phyloP scores from a whole-genome alignment of 345 rosid genomes.

The Acer negundo region DNA sequence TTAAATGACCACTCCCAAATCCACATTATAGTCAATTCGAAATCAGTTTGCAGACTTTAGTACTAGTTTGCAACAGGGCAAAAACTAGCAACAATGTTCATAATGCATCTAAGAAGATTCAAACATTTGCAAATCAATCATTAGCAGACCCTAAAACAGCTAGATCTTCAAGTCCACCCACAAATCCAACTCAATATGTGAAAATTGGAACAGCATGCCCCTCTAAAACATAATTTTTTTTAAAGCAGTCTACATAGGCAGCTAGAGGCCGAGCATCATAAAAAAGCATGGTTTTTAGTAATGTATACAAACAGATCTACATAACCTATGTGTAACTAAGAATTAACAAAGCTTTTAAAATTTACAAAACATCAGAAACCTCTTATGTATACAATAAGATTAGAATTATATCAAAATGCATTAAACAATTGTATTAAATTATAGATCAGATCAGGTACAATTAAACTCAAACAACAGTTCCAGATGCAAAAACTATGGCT shows the following conservation, averaged over 20 bases:
- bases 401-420: background rate
- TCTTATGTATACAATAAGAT: background rate
- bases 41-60: background rate
- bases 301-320: background rate
- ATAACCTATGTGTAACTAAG: background rate
- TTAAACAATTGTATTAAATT: background rate
- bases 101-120: background rate
- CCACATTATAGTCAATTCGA: background rate
- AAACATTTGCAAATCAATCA: background rate
- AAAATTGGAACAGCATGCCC: background rate
- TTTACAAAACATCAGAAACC: background rate
- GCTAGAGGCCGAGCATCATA: background rate
- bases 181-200: background rate
- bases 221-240: background rate
- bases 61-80: background rate
- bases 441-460: background rate
- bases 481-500: conserved; percentile 21
- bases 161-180: conserved; percentile 12
- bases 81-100: background rate
- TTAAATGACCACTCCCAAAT: conserved; percentile 3
- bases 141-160: background rate
- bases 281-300: too few species aligned
- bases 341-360: background rate
- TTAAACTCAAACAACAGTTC: background rate
- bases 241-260: background rate